phyloP scores from a whole-genome alignment of 2,329 filamentous ascomycete genomes.

The Chaetothyriales sp. region DNA sequence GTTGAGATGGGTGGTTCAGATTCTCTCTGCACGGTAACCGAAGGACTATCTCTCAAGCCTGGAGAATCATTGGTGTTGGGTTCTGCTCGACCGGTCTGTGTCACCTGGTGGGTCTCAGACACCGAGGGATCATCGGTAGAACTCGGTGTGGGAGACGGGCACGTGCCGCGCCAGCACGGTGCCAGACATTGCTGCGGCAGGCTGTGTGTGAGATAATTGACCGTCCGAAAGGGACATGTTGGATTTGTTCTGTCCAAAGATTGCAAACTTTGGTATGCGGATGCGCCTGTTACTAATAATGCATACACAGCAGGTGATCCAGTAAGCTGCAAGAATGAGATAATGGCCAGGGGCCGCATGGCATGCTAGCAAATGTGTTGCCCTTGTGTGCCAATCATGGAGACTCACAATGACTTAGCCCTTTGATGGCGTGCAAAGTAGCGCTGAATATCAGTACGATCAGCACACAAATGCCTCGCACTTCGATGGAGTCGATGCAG shows the following conservation, averaged over 20 bases:
- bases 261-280: neutral
- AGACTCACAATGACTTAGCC: neutral
- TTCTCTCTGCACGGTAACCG: neutral
- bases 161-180: constrained; percentile 24
- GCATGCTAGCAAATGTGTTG: neutral
- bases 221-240: constrained; percentile 42
- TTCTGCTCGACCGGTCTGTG: neutral
- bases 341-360: neutral
- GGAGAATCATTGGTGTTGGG: neutral
- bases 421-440: neutral
- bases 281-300: neutral
- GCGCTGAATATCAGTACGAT: neutral
- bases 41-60: neutral
- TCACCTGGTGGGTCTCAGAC: neutral
- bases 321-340: neutral
- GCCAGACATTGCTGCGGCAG: constrained; percentile 61
- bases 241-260: constrained; percentile 3
- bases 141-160: constrained; percentile 7
- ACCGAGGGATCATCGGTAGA: neutral
- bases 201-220: constrained; percentile 70
- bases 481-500: neutral
- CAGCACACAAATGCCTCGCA: neutral
- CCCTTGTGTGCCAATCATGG: neutral
- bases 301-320: neutral
- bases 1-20: neutral